Evolutionary conservation across 2,329 filamentous ascomycete species (phyloP), one percentile per base, ranked within the genome.

Genomic region (Talaromyces sp.): DNA sequence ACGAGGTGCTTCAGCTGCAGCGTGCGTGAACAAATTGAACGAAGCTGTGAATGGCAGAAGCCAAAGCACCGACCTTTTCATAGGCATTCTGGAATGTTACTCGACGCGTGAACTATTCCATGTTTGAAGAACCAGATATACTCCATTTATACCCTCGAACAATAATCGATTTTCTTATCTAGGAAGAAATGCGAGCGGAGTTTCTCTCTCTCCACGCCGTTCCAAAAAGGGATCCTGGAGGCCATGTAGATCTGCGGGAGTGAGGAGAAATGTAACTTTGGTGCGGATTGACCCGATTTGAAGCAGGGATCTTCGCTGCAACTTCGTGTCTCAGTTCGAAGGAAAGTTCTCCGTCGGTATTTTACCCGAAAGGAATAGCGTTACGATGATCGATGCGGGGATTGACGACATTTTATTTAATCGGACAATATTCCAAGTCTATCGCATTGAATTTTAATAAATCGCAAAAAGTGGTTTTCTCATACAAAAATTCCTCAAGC

Each of bases 191-290:
- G 27, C n/a, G 13, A 47, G 32, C 27, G 36, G 45, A 36, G 45
- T 40, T 17, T 30, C 7, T 14, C 8, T 1, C 17, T 11, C 6
- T 24, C 17, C 16, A 8, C 2, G 6, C 43, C 43, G 22, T 19
- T 19, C 17, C 24, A 13, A 16, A 29, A 19, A 17, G n/a, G 45
- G 35, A n/a, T 22, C 19, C 13, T 36, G 29, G 30, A 9, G 24
- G 24, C 24, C 24, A 27, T 27, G 24, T 9, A 22, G 37, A 52
- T 43, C 37, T 41, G 20, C 22, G 3, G 30, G 30, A 48, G 44
- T 57, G 54, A 51, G 54, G 54, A 52, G 54, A 51, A 54, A 57
- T 54, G 54, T 47, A 54, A 57, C 54, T 46, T 9, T 35, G 20
- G 19, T 51, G 51, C 51, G 54, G 48, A 17, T 35, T 13, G 13